Conservation (phyloP, 192 early-diverging fungal genomes). For the Phycomyces blakesleeanus region DNA sequence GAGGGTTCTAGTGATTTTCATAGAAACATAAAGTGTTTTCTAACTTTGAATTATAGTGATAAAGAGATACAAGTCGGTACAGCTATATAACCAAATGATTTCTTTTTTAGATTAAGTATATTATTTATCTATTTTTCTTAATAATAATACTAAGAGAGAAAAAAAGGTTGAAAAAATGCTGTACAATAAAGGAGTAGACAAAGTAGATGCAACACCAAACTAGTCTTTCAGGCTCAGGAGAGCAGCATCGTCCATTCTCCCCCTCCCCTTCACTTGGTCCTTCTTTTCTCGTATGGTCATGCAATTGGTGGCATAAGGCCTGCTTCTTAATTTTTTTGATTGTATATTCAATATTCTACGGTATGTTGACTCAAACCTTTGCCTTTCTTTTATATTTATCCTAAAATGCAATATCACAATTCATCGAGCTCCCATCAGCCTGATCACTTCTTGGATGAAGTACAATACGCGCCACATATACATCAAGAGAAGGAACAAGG, state of each 20-base stretch:
- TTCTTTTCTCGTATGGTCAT: conserved; percentile 1
- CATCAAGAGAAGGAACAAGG: background rate
- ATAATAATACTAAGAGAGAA: too few relatives aligned
- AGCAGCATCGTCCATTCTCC: background rate
- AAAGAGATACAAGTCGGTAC: too few relatives aligned
- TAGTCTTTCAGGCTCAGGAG: background rate
- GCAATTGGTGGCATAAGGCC: background rate
- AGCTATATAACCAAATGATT: too few relatives aligned
- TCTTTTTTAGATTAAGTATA: too few relatives aligned
- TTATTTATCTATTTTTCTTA: too few relatives aligned
- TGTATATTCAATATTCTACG: background rate
- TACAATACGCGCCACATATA: background rate
- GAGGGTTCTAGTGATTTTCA: too few relatives aligned
- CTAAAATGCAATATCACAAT: background rate
- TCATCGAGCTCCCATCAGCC: background rate
- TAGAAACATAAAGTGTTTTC: too few relatives aligned
- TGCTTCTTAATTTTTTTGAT: background rate
- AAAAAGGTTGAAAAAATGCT: background rate
- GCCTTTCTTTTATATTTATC: background rate
- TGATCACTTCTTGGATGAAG: background rate
- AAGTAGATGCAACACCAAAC: background rate
- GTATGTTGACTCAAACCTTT: background rate
- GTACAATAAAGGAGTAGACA: background rate
- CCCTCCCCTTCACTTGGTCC: background rate
- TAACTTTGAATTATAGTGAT: too few relatives aligned